These are phyloP conservation scores for Septoria linicola DNA, from an alignment of 2,329 filamentous ascomycete genomes.

Conservation along the genomic window DNA sequence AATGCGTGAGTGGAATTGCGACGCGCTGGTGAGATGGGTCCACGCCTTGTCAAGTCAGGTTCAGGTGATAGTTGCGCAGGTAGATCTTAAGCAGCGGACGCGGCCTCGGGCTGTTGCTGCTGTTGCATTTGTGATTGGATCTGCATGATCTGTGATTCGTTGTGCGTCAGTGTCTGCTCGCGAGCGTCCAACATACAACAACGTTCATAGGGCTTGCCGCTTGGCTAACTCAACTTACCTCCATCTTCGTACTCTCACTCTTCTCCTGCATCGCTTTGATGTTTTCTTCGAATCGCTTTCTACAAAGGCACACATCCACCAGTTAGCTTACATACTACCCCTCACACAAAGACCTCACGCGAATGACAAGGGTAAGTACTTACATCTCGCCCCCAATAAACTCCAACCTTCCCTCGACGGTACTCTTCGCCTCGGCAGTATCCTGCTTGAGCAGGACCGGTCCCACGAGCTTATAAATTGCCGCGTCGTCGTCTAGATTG, in stretches of 20 bases:
- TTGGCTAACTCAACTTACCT: slow-evolving; percentile 55
- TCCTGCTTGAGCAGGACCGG: slow-evolving; percentile 95
- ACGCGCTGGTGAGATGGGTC: no score
- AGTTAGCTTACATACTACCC: neutral
- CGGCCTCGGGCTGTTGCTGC: neutral
- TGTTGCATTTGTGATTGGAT: slow-evolving; percentile 45
- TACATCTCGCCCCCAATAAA: slow-evolving; percentile 95
- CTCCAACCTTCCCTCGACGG: slow-evolving; percentile 84
- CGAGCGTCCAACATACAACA: no score
- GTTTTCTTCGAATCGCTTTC: slow-evolving; percentile 65
- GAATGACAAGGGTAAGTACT: no score
- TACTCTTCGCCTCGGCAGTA: slow-evolving; percentile 81
- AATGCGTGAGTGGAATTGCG: no score
- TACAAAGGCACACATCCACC: slow-evolving; percentile 34
- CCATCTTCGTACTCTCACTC: slow-evolving; percentile 63
- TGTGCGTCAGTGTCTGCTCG: no score
- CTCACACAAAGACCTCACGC: no score
- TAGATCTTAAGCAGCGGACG: no score
- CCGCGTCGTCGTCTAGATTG: slow-evolving; percentile 73
- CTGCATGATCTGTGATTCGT: slow-evolving; percentile 32
- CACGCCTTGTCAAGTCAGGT: no score
- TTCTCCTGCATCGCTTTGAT: slow-evolving; percentile 64
- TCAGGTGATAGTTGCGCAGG: no score
- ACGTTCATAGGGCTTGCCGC: no score
- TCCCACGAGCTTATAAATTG: slow-evolving; percentile 93